Conservation (phyloP, 2,329 filamentous ascomycete genomes). For the Ophiostoma sp. region DNA sequence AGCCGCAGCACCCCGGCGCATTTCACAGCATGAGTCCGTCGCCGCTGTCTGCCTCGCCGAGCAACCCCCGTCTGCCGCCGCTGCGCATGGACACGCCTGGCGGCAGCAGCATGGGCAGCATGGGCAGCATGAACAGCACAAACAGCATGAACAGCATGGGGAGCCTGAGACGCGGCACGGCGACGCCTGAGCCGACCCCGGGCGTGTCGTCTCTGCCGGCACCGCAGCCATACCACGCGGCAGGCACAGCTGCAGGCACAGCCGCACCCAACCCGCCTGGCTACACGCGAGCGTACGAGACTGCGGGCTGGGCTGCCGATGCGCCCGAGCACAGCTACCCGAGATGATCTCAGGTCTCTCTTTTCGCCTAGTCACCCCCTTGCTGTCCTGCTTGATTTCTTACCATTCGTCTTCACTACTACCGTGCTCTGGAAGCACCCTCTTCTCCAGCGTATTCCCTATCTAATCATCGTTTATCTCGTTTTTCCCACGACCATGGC, state of each 20-base stretch:
- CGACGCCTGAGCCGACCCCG: constrained; percentile 21
- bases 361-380: neutral
- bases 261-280: neutral
- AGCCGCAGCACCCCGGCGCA: neutral
- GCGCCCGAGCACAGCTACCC: neutral
- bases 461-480: neutral
- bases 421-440: constrained; percentile 15
- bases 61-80: constrained; percentile 22
- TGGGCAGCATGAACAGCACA: too few relatives aligned
- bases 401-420: neutral
- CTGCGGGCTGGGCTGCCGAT: constrained; percentile 24
- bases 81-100: constrained; percentile 26
- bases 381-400: neutral
- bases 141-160: too few relatives aligned
- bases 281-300: constrained; percentile 28
- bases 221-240: constrained; percentile 15
- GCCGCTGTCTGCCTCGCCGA: constrained; percentile 23
- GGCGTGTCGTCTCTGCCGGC: constrained; percentile 19
- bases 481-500: neutral
- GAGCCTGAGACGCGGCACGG: constrained; percentile 10
- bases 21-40: constrained; percentile 25
- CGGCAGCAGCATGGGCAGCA: constrained; percentile 26
- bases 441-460: neutral
- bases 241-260: neutral
- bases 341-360: neutral